Base-by-base conservation (phyloP, 495 filamentous ascomycete genomes). In the Penicillium chermesinum region DNA sequence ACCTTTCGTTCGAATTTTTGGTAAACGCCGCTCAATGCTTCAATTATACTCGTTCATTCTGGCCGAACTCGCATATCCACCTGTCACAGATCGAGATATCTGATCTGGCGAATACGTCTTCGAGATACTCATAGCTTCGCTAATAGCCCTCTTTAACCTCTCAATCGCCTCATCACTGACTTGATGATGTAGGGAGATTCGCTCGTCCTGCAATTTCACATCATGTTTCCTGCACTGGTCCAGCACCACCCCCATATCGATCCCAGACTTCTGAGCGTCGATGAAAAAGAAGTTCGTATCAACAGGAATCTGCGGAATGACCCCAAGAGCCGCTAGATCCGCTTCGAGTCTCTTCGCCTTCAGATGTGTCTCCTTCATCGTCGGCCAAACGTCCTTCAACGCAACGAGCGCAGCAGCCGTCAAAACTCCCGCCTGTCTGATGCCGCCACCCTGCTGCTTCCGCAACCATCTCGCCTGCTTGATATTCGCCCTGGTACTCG, bases 1-100 rank as follows among this genome's bases (percentile, higher is more conserved):
- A n/a, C n/a, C n/a, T n/a, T n/a, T n/a, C n/a, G n/a, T n/a, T n/a
- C n/a, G n/a, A n/a, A n/a, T n/a, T n/a, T n/a, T n/a, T n/a, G n/a
- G n/a, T n/a, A n/a, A n/a, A n/a, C n/a, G n/a, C n/a, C n/a, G n/a
- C n/a, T n/a, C n/a, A n/a, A 30, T 10, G 15, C 15, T 7, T 44
- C 46, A 59, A 36, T 25, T 57, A 22, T 60, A 54, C 21, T 60
- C 54, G 41, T 60, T 60, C 50, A 60, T 60, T 19, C 52, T 60
- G 14, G 48, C 57, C 4, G 49, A 38, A 15, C 46, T 57, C 13
- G 38, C 50, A 48, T 60, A 57, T 7, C 57, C 54, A 36, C 18
- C 44, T 4, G 43, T 5, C 27, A 12, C 15, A 3, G 39, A 9
- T 41, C 54, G 53, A 12, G 50, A 34, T 13, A 44, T 32, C 48